These are phyloP conservation scores for Hibiscus trionum DNA, from an alignment of 345 rosid genomes.

Conservation along the genomic window DNA sequence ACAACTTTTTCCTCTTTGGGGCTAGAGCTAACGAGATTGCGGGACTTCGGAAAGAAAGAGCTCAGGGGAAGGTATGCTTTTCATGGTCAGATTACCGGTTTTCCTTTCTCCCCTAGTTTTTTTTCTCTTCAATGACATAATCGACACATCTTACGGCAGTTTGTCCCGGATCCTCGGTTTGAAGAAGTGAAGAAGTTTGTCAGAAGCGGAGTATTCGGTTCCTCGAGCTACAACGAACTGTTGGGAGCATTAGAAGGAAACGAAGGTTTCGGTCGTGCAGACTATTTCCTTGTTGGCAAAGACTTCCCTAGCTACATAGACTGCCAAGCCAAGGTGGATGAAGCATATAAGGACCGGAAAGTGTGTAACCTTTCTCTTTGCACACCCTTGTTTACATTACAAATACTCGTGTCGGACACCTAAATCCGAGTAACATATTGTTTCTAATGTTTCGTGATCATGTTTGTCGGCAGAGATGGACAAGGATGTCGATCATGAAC, in stretches of 20 bases:
- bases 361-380: conserved; percentile 24
- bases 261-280: conserved; percentile 72
- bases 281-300: conserved; percentile 80
- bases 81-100: background rate
- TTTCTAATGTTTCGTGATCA: background rate
- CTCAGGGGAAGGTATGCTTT: conserved; percentile 54
- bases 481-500: conserved; percentile 75
- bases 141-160: conserved; percentile 29
- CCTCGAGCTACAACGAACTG: conserved; percentile 50
- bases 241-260: conserved; percentile 76
- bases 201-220: conserved; percentile 60
- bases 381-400: background rate
- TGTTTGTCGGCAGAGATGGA: conserved; percentile 53
- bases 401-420: background rate
- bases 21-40: conserved; percentile 67
- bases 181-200: conserved; percentile 70
- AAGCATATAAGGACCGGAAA: conserved; percentile 60
- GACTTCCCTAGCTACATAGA: conserved; percentile 79
- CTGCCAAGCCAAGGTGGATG: conserved; percentile 70
- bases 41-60: conserved; percentile 64
- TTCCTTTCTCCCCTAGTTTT: background rate
- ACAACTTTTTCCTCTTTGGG: conserved; percentile 78
- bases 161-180: conserved; percentile 59
- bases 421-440: background rate
- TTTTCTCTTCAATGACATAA: background rate